Evolutionary conservation across 129 eudicot species (phyloP), one percentile per base, ranked within the genome.

Genomic region (Silybum marianum): DNA sequence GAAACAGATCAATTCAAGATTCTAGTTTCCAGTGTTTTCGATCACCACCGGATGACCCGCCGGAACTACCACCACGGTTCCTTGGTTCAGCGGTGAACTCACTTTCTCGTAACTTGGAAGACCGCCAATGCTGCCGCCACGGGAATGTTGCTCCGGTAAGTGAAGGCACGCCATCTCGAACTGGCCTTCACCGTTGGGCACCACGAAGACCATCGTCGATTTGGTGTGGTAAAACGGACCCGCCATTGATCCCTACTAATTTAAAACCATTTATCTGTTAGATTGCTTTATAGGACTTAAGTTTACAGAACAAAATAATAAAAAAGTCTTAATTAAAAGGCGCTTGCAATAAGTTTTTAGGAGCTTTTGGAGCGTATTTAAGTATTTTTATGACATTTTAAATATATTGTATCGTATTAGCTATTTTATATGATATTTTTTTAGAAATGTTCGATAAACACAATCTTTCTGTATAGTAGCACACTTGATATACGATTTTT

Each of bases 151-250:
- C 51, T 85, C 68, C 19, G 75, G 16, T 60, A 85, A 74, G 85
- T 87, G 90, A 38, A 90, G 93, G 22, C 93, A 89, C 12, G 93
- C 97, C 98, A 94, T 94, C 80, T 94, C 92, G 4, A 85, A 86
- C 69, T 30, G 8, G 9, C 95, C 97, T 4, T 71, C 76, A 8
- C 98, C 98, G 1, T 81, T 82, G 0, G 82, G 23, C 58, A 90
- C 92, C 7, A 91, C 36, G 0, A 83, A 19, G 1, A 89, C 78
- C 77, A 74, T 82, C 0, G 95, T 84, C 16, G 95, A 28, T 82
- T 78, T 88, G 0, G 95, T 77, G 84, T 84, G 85, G 76, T 85
- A 94, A 3, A 40, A 63, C 7, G 90, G 95, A 18, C 84, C 90
- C 1, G 80, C 80, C 93, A 92, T 88, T 2, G 87, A 88, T 62